Percentiles rank a stretch among this genome's conserved stretches.
These are phyloP conservation scores for Wickerhamiella occidentalis DNA, from an alignment of 805 yeast species.

Conservation along the genomic window DNA sequence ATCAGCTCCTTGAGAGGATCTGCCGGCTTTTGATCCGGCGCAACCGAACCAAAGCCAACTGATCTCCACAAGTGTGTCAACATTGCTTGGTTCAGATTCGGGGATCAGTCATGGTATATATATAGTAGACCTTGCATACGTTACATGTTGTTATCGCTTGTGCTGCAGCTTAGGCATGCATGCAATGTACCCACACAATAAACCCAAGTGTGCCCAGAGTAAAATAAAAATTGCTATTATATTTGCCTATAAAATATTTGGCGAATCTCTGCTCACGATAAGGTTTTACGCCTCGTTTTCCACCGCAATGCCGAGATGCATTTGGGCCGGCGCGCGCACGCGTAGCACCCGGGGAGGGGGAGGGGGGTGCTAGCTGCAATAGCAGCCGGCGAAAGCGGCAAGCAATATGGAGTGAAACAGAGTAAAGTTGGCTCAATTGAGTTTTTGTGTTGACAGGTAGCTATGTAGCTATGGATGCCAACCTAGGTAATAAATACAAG, in stretches of 20 bases:
- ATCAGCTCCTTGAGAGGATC: conserved; percentile 9
- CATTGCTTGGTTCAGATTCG: not conserved
- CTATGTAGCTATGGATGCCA: too few relatives aligned
- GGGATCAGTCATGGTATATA: not conserved
- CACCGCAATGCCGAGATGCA: not conserved
- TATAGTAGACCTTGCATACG: conserved; percentile 1
- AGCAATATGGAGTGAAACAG: not conserved
- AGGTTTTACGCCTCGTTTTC: not conserved
- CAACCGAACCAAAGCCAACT: not conserved
- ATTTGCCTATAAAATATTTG: too few relatives aligned
- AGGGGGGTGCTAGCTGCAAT: not conserved
- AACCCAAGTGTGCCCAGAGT: too few relatives aligned
- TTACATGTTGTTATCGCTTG: conserved; percentile 3
- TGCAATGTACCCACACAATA: not conserved
- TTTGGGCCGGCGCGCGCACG: too few relatives aligned
- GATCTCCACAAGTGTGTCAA: conserved; percentile 3
- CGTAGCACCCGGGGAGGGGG: not conserved
- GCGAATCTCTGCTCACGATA: not conserved
- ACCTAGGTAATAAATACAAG: too few relatives aligned
- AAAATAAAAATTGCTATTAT: too few relatives aligned
- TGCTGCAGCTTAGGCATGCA: not conserved
- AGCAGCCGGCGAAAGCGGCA: not conserved
- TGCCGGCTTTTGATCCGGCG: not conserved
- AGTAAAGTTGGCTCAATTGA: not conserved
- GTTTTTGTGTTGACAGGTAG: not conserved